Evolutionary conservation across 164 flowering plant genomes (phyloP).

Genomic region (Santalum album): DNA sequence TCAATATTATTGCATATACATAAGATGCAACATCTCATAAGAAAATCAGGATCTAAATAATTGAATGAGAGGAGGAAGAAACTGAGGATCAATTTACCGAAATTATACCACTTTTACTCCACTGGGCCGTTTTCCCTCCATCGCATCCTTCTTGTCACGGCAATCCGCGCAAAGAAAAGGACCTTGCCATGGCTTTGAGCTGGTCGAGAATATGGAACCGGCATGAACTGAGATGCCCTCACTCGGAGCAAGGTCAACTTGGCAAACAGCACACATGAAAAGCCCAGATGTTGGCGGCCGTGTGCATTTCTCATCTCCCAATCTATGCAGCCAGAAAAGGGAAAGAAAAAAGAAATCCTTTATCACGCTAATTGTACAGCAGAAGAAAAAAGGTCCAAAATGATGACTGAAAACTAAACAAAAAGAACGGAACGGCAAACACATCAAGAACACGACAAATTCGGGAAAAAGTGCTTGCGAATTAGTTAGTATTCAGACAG

Average conservation of each 20-base stretch:
- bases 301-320: conserved; percentile 43
- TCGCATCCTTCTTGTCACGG: conserved; percentile 70
- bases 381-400: too few relatives aligned
- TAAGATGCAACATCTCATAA: too few relatives aligned
- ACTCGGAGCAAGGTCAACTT: conserved; percentile 74
- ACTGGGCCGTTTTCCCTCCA: conserved; percentile 78
- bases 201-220: conserved; percentile 78
- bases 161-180: conserved; percentile 77
- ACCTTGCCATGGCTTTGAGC: conserved; percentile 88
- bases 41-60: too few relatives aligned
- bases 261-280: conserved; percentile 81
- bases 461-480: too few relatives aligned
- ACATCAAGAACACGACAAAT: too few relatives aligned
- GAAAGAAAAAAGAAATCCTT: neutral
- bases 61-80: too few relatives aligned
- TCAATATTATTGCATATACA: too few relatives aligned
- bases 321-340: conserved; percentile 26
- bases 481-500: too few relatives aligned
- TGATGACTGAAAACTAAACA: too few relatives aligned
- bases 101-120: conserved; percentile 46
- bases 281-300: conserved; percentile 42
- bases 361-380: neutral
- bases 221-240: conserved; percentile 90
- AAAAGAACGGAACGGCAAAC: too few relatives aligned
- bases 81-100: neutral